phyloP scores from a whole-genome alignment of 768 basidiomycete species.

The Candolleomyces efflorescens region DNA sequence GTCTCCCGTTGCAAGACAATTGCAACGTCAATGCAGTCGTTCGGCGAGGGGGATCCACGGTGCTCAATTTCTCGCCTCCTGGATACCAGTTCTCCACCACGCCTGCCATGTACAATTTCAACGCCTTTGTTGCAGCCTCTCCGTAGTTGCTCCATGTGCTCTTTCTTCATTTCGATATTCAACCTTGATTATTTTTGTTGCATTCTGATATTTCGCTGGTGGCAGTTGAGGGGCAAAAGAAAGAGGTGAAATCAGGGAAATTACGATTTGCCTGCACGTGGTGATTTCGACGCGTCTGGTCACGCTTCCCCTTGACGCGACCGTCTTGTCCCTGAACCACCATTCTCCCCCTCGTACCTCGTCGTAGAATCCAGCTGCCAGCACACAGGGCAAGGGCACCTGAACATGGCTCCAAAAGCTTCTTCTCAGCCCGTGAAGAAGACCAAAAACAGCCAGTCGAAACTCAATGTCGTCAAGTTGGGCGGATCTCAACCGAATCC shows the following conservation, averaged over 20 bases:
- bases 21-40: constrained; percentile 18
- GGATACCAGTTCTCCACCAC: constrained; percentile 38
- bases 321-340: background rate
- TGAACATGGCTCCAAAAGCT: constrained; percentile 10
- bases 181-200: background rate
- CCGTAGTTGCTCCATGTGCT: constrained; percentile 1
- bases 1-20: constrained; percentile 29
- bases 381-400: background rate
- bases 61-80: constrained; percentile 34
- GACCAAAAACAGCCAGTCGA: constrained; percentile 4
- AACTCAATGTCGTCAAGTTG: constrained; percentile 10
- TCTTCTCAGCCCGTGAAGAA: constrained; percentile 6
- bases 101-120: constrained; percentile 57
- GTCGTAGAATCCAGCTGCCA: background rate
- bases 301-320: background rate
- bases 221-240: background rate
- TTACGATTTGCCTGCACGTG: background rate
- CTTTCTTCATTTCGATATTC: background rate
- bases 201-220: background rate
- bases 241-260: no score
- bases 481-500: constrained; percentile 5
- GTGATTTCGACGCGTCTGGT: background rate
- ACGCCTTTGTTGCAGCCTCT: constrained; percentile 47
- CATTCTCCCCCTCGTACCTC: background rate
- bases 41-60: constrained; percentile 27